These are phyloP conservation scores for Pythium pyrilobum DNA, from an alignment of 352 stramenopile genomes.

Conservation along the genomic window DNA sequence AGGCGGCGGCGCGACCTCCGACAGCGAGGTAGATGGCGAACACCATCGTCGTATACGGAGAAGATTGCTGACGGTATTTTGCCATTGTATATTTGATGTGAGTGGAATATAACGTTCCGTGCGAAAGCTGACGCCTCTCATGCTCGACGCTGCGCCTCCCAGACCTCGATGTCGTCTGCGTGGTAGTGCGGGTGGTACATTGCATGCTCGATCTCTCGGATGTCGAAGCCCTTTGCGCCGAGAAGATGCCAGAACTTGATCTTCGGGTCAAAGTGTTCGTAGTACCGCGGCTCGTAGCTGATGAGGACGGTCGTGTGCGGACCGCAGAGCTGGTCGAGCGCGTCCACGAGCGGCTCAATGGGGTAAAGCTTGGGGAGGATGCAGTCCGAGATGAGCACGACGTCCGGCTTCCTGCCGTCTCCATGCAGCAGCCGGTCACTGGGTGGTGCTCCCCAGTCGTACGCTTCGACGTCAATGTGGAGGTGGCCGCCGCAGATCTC, in stretches of 20 bases:
- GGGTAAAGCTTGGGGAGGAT: constrained; percentile 95
- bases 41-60: not conserved
- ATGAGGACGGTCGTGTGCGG: constrained; percentile 62
- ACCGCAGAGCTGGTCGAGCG: constrained; percentile 65
- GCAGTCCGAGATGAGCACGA: constrained; percentile 94
- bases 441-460: constrained; percentile 85
- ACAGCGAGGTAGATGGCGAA: not conserved
- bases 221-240: constrained; percentile 29
- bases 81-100: not conserved
- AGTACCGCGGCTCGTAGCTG: constrained; percentile 86
- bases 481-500: constrained; percentile 22
- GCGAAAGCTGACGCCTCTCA: no score
- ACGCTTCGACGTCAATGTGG: constrained; percentile 66
- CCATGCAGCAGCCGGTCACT: constrained; percentile 25
- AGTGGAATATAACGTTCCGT: not conserved
- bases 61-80: not conserved
- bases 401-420: constrained; percentile 30
- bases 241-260: constrained; percentile 75
- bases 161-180: constrained; percentile 89
- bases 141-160: constrained; percentile 36
- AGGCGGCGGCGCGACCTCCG: constrained; percentile 21
- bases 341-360: constrained; percentile 91
- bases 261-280: constrained; percentile 78
- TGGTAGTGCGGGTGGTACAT: constrained; percentile 74
- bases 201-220: constrained; percentile 40